A percentile compares a stretch with the other conserved stretches of the same genome.
phyloP scores from a whole-genome alignment of 2,329 filamentous ascomycete genomes.

The Neonectria faginata region DNA sequence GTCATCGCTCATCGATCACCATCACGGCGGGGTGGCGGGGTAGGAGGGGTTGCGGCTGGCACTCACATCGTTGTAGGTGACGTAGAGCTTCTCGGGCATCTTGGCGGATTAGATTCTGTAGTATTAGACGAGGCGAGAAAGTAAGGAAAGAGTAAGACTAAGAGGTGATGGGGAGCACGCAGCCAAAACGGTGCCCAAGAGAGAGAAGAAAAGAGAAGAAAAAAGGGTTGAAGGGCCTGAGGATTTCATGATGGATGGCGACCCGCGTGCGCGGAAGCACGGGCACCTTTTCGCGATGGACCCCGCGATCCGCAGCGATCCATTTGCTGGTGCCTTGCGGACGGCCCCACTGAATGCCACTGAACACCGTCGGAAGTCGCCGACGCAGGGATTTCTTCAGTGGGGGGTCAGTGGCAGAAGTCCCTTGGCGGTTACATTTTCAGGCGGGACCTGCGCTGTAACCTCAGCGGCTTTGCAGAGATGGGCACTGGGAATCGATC shows the following conservation, averaged over 20 bases:
- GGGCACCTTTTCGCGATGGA: slow-evolving; percentile 34
- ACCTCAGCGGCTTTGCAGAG: slow-evolving; percentile 10
- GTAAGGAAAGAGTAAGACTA: neutral
- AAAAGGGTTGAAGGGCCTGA: slow-evolving; percentile 31
- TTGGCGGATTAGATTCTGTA: slow-evolving; percentile 51
- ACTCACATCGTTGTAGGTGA: slow-evolving; percentile 91
- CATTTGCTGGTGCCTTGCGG: slow-evolving; percentile 25
- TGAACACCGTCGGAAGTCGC: slow-evolving; percentile 38
- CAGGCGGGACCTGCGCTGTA: slow-evolving; percentile 13
- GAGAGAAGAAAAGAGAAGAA: slow-evolving; percentile 30
- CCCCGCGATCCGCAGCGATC: slow-evolving; percentile 23
- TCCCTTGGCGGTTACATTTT: slow-evolving; percentile 4
- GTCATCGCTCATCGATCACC: slow-evolving; percentile 31
- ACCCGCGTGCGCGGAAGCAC: slow-evolving; percentile 29
- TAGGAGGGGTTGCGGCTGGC: slow-evolving; percentile 31
- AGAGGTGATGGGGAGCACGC: slow-evolving; percentile 29
- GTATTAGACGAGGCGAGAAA: slow-evolving; percentile 33
- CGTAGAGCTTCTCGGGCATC: slow-evolving; percentile 88
- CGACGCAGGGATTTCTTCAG: slow-evolving; percentile 31
- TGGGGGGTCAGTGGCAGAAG: neutral
- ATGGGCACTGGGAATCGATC: neutral
- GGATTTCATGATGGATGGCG: slow-evolving; percentile 19
- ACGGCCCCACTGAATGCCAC: slow-evolving; percentile 31
- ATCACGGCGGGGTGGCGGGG: slow-evolving; percentile 45
- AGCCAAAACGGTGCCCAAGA: slow-evolving; percentile 34